Percentiles rank a stretch among this genome's conserved stretches.
Conservation (phyloP, 805 yeast genomes). For the Pichia kluyveri region DNA sequence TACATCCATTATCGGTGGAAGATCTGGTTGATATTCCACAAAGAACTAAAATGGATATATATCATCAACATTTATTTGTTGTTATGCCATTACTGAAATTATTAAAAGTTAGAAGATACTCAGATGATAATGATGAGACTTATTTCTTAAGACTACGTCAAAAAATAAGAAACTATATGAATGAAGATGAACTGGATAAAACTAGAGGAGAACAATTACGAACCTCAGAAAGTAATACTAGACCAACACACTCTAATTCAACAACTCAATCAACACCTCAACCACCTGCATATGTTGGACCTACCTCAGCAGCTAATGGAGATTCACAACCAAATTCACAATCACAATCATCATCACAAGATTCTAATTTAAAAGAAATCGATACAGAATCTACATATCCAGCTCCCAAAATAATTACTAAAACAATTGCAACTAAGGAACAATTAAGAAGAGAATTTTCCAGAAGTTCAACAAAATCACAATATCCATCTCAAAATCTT, state of each 20-base stretch:
- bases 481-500: background rate
- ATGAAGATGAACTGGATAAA: background rate
- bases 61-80: slow-evolving; percentile 41
- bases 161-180: background rate
- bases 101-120: slow-evolving; percentile 20
- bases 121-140: background rate
- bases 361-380: background rate
- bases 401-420: background rate
- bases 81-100: slow-evolving; percentile 45
- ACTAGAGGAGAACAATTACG: background rate
- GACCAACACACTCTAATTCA: background rate
- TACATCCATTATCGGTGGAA: slow-evolving; percentile 50
- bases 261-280: too few relatives aligned
- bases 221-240: too few relatives aligned
- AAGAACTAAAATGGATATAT: slow-evolving; percentile 49
- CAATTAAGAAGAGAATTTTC: slow-evolving; percentile 8
- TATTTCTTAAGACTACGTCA: background rate
- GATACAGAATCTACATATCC: background rate
- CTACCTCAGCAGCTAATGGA: too few relatives aligned
- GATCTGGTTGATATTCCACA: slow-evolving; percentile 59
- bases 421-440: slow-evolving; percentile 9
- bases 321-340: too few relatives aligned
- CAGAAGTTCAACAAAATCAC: background rate
- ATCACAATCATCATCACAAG: too few relatives aligned
- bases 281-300: too few relatives aligned